These are phyloP conservation scores for Zymoseptoria tritici DNA, from an alignment of 2,329 filamentous ascomycete genomes.

Conservation along the genomic window DNA sequence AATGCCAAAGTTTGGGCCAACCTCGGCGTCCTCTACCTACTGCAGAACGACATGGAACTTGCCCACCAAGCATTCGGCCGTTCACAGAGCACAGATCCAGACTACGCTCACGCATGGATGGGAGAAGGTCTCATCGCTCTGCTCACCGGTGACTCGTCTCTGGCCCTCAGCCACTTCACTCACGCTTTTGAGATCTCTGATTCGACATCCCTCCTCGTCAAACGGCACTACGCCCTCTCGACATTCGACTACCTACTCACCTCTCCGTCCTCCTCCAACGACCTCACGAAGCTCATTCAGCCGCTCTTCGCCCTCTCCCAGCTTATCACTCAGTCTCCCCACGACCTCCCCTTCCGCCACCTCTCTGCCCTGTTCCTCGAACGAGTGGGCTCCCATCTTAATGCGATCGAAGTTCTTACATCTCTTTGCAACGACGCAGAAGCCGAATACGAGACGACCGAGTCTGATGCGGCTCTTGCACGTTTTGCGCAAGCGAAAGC, in stretches of 20 bases:
- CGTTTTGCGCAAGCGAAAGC: conserved; percentile 76
- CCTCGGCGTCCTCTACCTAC: conserved; percentile 73
- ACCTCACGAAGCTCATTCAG: conserved; percentile 62
- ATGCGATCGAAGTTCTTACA: conserved; percentile 58
- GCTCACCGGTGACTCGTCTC: conserved; percentile 62
- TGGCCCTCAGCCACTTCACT: conserved; percentile 78
- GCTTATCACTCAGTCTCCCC: conserved; percentile 61
- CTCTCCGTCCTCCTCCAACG: conserved; percentile 43
- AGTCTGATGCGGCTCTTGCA: conserved; percentile 65
- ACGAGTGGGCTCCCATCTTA: conserved; percentile 60
- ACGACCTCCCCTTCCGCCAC: conserved; percentile 66
- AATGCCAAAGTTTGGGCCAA: conserved; percentile 83
- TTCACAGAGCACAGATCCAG: conserved; percentile 88
- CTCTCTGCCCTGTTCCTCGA: conserved; percentile 76
- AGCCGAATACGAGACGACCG: conserved; percentile 73
- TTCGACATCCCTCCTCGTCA: conserved; percentile 63
- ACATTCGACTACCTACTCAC: conserved; percentile 74
- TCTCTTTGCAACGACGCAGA: conserved; percentile 64
- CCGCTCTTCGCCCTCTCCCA: conserved; percentile 86
- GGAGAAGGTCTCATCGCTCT: conserved; percentile 84
- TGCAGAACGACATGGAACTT: conserved; percentile 76
- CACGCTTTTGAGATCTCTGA: conserved; percentile 92
- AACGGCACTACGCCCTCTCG: conserved; percentile 71
- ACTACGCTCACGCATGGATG: conserved; percentile 88
- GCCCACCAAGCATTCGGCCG: conserved; percentile 85